Evolutionary conservation across 352 stramenopile species (phyloP).

Genomic region (Phytopythium delawarense): DNA sequence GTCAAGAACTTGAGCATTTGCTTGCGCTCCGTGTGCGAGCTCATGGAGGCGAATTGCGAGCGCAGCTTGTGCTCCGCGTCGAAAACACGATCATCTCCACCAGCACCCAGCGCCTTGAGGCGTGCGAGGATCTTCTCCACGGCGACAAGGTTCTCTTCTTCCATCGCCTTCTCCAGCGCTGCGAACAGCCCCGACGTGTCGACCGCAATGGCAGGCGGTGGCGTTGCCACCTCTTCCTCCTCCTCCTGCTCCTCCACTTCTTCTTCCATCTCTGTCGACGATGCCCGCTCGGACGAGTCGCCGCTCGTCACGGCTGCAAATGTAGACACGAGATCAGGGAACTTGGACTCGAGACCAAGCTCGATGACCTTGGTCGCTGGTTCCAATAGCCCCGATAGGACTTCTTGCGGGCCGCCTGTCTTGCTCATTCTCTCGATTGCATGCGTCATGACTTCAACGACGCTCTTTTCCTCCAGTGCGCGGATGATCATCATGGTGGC

Average conservation of each 20-base stretch:
- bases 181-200: constrained; percentile 36
- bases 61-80: constrained; percentile 29
- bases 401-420: constrained; percentile 8
- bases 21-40: constrained; percentile 54
- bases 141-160: constrained; percentile 66
- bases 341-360: constrained; percentile 51
- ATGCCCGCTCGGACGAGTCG: neutral
- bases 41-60: constrained; percentile 27
- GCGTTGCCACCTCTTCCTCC: constrained; percentile 5
- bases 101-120: constrained; percentile 33
- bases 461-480: constrained; percentile 69
- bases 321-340: constrained; percentile 25
- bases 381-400: constrained; percentile 27
- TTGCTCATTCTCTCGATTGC: constrained; percentile 12
- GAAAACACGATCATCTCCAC: constrained; percentile 23
- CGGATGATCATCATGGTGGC: constrained; percentile 82
- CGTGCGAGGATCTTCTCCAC: constrained; percentile 48
- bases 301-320: constrained; percentile 1
- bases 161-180: constrained; percentile 57
- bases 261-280: constrained; percentile 9
- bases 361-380: constrained; percentile 48
- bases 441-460: constrained; percentile 42
- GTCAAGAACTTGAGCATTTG: constrained; percentile 74
- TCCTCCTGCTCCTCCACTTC: constrained; percentile 10
- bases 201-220: constrained; percentile 10